Percentiles rank a stretch among this genome's conserved stretches.
Conservation (phyloP, 352 stramenopile species). For the Pythium aquatile region DNA sequence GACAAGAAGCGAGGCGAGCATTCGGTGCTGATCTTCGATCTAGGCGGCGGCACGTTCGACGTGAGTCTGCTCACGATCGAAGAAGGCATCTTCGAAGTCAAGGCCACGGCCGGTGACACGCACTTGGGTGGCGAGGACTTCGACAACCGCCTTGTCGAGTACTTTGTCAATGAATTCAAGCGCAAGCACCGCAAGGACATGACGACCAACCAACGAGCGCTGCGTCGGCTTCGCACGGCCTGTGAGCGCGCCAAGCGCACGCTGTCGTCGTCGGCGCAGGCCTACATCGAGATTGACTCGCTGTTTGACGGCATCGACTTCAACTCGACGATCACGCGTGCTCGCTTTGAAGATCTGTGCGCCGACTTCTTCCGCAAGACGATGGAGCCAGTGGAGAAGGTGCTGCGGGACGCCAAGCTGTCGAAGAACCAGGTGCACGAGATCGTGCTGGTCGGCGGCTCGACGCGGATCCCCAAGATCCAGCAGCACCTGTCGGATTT, state of each 20-base stretch:
- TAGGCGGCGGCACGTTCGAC: constrained; percentile 95
- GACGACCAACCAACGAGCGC: constrained; percentile 82
- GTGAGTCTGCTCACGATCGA: constrained; percentile 93
- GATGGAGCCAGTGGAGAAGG: constrained; percentile 85
- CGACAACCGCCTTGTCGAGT: constrained; percentile 93
- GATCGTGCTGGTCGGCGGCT: constrained; percentile 79
- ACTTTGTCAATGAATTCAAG: constrained; percentile 93
- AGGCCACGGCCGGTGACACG: constrained; percentile 93
- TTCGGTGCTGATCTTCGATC: constrained; percentile 97
- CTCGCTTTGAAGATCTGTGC: constrained; percentile 89
- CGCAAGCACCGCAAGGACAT: constrained; percentile 89
- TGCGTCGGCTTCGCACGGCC: constrained; percentile 89
- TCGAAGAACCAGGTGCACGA: constrained; percentile 82
- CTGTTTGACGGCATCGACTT: constrained; percentile 94
- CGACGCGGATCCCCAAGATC: constrained; percentile 52
- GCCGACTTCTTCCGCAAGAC: constrained; percentile 89
- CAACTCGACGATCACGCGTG: constrained; percentile 90
- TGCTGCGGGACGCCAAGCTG: constrained; percentile 87
- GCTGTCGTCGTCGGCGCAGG: constrained; percentile 90
- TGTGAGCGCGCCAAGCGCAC: constrained; percentile 95
- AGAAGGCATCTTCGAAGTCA: constrained; percentile 96
- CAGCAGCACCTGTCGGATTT: constrained; percentile 50
- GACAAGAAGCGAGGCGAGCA: constrained; percentile 94
- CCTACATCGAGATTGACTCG: constrained; percentile 94
- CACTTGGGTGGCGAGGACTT: constrained; percentile 94